Evolutionary conservation across 768 basidiomycete genomes (phyloP).

Genomic region (Austroboletus eburneus): DNA sequence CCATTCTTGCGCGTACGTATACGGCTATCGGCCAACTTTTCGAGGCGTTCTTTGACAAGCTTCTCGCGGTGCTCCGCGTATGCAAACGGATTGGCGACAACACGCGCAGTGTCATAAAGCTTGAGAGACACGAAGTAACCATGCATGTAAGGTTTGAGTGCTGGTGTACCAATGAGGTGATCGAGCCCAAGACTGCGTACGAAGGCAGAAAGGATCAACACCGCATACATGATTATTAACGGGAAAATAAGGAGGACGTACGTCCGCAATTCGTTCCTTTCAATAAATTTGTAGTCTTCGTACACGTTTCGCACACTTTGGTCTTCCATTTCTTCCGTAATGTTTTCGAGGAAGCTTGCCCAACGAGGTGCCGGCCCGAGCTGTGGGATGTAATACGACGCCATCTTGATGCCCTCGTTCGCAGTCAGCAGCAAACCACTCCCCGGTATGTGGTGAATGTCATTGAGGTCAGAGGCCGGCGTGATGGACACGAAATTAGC

Average conservation of each 20-base stretch:
- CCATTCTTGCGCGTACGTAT: conserved; percentile 76
- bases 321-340: conserved; percentile 98
- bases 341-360: conserved; percentile 97
- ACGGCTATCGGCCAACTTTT: conserved; percentile 88
- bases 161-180: conserved; percentile 90
- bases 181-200: conserved; percentile 79
- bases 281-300: conserved; percentile 97
- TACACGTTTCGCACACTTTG: conserved; percentile 75
- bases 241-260: conserved; percentile 37
- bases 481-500: conserved; percentile 91
- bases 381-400: conserved; percentile 91
- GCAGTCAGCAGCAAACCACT: conserved; percentile 89
- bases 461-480: conserved; percentile 84
- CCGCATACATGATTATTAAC: neutral
- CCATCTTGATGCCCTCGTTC: conserved; percentile 97
- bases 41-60: conserved; percentile 82
- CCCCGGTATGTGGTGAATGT: conserved; percentile 84
- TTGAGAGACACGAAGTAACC: conserved; percentile 97
- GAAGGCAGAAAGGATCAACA: neutral
- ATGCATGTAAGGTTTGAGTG: conserved; percentile 99
- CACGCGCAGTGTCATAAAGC: conserved; percentile 91
- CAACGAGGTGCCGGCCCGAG: conserved; percentile 95
- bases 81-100: conserved; percentile 94
- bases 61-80: conserved; percentile 93
- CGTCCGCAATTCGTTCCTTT: conserved; percentile 80